phyloP scores from a whole-genome alignment of 2,329 filamentous ascomycete genomes.

The Scedosporium apiospermum region DNA sequence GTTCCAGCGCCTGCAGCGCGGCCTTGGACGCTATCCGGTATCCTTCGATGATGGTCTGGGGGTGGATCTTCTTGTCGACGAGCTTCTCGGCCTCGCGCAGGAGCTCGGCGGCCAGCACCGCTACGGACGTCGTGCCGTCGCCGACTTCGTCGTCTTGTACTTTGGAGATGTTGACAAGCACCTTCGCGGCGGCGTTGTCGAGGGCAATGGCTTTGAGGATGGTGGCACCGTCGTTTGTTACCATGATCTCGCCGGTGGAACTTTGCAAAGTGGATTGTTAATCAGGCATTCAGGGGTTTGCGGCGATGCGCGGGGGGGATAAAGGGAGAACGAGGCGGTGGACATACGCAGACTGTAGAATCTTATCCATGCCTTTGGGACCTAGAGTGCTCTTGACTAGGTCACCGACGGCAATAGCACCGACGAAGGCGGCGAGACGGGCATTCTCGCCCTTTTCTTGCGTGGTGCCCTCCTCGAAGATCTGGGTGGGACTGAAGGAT shows the following conservation, averaged over 20 bases:
- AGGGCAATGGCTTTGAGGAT: constrained; percentile 97
- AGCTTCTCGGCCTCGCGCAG: constrained; percentile 94
- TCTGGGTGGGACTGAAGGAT: constrained; percentile 84
- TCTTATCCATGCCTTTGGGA: constrained; percentile 99
- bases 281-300: constrained; percentile 4
- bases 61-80: constrained; percentile 96
- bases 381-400: constrained; percentile 95
- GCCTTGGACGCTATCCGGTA: constrained; percentile 94
- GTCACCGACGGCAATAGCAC: constrained; percentile 94
- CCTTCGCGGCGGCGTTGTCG: constrained; percentile 96
- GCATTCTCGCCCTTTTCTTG: constrained; percentile 99
- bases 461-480: constrained; percentile 93
- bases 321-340: constrained; percentile 6
- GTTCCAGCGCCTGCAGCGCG: constrained; percentile 74
- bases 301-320: constrained; percentile 14
- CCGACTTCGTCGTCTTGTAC: constrained; percentile 98
- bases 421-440: constrained; percentile 94
- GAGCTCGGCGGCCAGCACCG: constrained; percentile 88
- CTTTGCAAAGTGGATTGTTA: constrained; percentile 31
- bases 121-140: constrained; percentile 96
- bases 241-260: constrained; percentile 93
- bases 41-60: constrained; percentile 97
- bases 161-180: constrained; percentile 98
- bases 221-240: constrained; percentile 97
- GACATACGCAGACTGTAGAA: constrained; percentile 83